Evolutionary conservation across 2,329 filamentous ascomycete species (phyloP).

Genomic region (Stromatinia cepivora): DNA sequence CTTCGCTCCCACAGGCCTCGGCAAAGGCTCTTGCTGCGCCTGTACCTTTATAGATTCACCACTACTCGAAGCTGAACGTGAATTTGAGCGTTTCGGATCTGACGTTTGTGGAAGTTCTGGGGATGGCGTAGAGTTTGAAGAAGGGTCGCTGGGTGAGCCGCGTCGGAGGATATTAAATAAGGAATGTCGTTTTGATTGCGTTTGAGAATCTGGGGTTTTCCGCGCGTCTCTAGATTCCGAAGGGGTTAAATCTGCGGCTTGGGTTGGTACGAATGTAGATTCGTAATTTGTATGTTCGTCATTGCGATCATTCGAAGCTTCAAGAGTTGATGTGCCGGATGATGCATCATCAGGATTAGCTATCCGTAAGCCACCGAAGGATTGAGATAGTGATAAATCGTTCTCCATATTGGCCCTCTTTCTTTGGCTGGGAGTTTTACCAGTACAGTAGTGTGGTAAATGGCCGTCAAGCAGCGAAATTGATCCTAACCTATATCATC

Average conservation of each 20-base stretch:
- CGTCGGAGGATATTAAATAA: constrained; percentile 43
- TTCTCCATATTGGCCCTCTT: constrained; percentile 67
- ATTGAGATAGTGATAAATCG: constrained; percentile 88
- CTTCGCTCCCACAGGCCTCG: constrained; percentile 36
- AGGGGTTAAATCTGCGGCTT: constrained; percentile 26
- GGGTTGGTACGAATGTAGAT: constrained; percentile 23
- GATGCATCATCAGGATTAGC: constrained; percentile 75
- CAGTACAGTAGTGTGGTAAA: constrained; percentile 8
- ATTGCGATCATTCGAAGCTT: constrained; percentile 35
- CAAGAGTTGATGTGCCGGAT: constrained; percentile 33
- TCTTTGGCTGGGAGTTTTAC: neutral
- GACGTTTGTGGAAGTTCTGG: constrained; percentile 27
- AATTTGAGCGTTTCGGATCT: constrained; percentile 29
- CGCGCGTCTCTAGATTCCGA: constrained; percentile 34
- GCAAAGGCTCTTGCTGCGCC: constrained; percentile 30
- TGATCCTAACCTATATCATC: constrained; percentile 28
- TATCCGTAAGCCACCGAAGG: constrained; percentile 90
- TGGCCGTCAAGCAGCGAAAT: constrained; percentile 24
- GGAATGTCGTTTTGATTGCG: constrained; percentile 40
- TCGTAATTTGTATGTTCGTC: constrained; percentile 22
- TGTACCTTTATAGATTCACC: constrained; percentile 36
- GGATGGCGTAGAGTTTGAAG: constrained; percentile 25
- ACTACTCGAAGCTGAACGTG: constrained; percentile 36
- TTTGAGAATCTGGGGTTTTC: constrained; percentile 37
- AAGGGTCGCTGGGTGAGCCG: constrained; percentile 31